Base-by-base conservation (phyloP, 2,329 filamentous ascomycete genomes). In the Sclerotinia borealis region DNA sequence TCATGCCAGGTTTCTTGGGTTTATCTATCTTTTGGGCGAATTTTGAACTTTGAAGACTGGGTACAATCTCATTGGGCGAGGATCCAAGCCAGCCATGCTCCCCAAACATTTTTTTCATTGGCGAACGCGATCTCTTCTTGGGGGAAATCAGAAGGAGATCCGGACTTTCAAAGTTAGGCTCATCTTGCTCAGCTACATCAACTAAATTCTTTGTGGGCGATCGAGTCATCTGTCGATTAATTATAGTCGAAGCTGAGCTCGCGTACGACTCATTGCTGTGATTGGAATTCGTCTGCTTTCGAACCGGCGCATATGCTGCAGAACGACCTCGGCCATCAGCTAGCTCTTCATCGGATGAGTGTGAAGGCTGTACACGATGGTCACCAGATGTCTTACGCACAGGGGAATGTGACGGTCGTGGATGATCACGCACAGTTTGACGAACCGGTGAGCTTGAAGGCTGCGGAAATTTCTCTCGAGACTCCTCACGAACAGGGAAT, bases 21-120 rank as follows among this genome's bases (percentile, higher is more conserved):
- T 48, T 47, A 7, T 36, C 39, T 13, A 48, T 2, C 29, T 63
- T 59, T 31, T 68, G 34, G 15, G 31, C 36, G 29, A 56, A 45
- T 55, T 68, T 69, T 36, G 67, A 66, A 29, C 41, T 22, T 31
- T 63, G 51, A 9, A 36, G 8, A 37, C 65, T 68, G 3, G 64
- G 54, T 11, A 63, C 27, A 9, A 59, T 31, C 56, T 72, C 71
- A 48, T 66, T 59, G 13, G 71, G 66, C 11, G 69, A 68, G 5
- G 65, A 47, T 47, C 71, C 72, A 43, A 75, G 69, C 69, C 71
- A 75, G 19, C 72, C 73, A 55, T 70, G 63, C 49, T 72, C 69
- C 25, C 72, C 73, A 59, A 74, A 74, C 70, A 75, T 69, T 62
- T 72, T 74, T 55, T 75, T 75, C 71, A 73, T 72, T 4, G 73